phyloP scores from a whole-genome alignment of 495 filamentous ascomycete species.

The Penicillium dipodomyicola region DNA sequence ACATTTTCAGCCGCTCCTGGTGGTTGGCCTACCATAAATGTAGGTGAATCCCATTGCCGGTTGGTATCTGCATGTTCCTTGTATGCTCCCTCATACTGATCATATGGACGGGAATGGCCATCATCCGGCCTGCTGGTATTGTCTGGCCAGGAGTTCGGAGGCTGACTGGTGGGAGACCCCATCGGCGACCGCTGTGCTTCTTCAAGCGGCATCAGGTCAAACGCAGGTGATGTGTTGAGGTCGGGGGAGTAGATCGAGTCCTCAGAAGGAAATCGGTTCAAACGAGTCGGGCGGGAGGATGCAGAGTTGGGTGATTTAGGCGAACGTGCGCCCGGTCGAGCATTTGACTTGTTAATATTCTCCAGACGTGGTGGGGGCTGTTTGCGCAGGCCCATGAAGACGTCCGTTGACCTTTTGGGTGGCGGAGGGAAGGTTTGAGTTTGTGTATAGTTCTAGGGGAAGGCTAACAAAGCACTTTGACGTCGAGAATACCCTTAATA shows the following conservation, averaged over 20 bases:
- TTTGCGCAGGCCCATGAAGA: slow-evolving; percentile 51
- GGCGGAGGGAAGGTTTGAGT: neutral
- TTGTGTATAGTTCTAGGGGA: neutral
- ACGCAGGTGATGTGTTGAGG: slow-evolving; percentile 44
- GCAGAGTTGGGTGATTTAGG: slow-evolving; percentile 30
- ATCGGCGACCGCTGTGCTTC: slow-evolving; percentile 45
- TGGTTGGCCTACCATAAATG: slow-evolving; percentile 29
- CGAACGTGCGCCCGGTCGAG: slow-evolving; percentile 28
- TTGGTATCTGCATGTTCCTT: slow-evolving; percentile 12
- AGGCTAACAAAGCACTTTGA: neutral
- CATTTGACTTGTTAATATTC: slow-evolving; percentile 36
- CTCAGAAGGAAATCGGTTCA: slow-evolving; percentile 34
- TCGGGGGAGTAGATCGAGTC: slow-evolving; percentile 45
- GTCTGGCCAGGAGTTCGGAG: slow-evolving; percentile 38
- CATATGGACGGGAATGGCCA: slow-evolving; percentile 12
- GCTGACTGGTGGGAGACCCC: slow-evolving; percentile 30
- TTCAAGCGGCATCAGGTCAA: slow-evolving; percentile 46
- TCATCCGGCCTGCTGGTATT: slow-evolving; percentile 24
- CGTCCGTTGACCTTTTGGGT: slow-evolving; percentile 9
- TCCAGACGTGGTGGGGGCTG: slow-evolving; percentile 44
- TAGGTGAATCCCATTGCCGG: slow-evolving; percentile 23
- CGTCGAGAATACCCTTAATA: neutral
- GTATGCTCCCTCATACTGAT: slow-evolving; percentile 8
- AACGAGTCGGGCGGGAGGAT: slow-evolving; percentile 32
- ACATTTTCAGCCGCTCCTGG: slow-evolving; percentile 27